Conservation (phyloP, 2,329 filamentous ascomycete genomes). For the Saccharata proteae region DNA sequence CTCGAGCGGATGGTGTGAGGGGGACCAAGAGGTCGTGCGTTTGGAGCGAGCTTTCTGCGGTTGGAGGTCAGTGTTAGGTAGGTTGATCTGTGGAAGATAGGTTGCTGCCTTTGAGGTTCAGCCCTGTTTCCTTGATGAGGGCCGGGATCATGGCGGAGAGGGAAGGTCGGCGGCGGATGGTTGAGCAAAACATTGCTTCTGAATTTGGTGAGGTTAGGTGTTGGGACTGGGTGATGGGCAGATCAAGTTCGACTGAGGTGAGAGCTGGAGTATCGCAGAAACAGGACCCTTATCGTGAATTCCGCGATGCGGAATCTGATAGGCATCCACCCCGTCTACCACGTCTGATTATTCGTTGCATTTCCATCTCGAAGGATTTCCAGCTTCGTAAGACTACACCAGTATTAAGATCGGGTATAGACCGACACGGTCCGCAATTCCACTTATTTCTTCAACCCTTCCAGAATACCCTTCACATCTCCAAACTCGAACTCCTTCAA, state of each 20-base stretch:
- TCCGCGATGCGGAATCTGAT: not conserved
- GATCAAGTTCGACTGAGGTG: not conserved
- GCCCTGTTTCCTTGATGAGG: constrained; percentile 14
- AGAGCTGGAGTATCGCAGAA: not conserved
- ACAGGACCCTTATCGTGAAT: not conserved
- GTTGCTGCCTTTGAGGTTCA: constrained; percentile 18
- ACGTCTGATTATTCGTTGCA: not conserved
- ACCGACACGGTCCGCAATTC: too few species aligned
- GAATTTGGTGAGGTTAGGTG: not conserved
- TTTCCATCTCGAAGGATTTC: not conserved
- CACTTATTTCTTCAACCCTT: too few species aligned
- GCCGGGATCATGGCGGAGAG: constrained; percentile 25
- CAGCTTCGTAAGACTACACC: too few species aligned
- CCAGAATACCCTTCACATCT: too few species aligned
- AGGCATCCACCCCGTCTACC: not conserved
- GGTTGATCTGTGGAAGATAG: not conserved
- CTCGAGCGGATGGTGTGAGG: not conserved
- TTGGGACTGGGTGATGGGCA: not conserved
- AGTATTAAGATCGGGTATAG: too few species aligned
- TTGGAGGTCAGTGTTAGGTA: not conserved
- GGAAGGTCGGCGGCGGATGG: constrained; percentile 25
- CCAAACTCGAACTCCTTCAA: too few species aligned
- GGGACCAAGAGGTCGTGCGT: constrained; percentile 8
- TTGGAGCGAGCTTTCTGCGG: constrained; percentile 3
- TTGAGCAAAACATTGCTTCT: constrained; percentile 27